Percentiles rank a stretch among this genome's conserved stretches.
phyloP scores from a whole-genome alignment of 106 monocot species.

The Hemerocallis citrina region DNA sequence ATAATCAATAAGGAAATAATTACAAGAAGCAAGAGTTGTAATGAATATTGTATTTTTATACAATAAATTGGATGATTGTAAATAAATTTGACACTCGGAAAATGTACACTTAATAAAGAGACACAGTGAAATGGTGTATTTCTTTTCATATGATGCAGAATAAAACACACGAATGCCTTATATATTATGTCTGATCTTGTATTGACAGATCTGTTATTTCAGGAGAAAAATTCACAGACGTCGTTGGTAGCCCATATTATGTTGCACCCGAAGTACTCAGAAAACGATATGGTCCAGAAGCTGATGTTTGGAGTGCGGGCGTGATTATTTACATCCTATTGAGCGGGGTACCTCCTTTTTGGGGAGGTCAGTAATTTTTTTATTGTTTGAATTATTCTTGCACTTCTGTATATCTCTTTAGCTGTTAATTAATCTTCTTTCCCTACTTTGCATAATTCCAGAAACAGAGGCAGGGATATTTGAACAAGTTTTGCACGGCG shows the following conservation, averaged over 20 bases:
- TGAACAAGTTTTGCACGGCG: constrained; percentile 22
- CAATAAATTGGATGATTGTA: too few relatives aligned
- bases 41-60: too few relatives aligned
- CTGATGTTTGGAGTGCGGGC: constrained; percentile 33
- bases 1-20: too few relatives aligned
- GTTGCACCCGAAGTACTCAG: constrained; percentile 30
- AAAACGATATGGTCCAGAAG: constrained; percentile 26
- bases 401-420: neutral
- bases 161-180: neutral
- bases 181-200: constrained; percentile 13
- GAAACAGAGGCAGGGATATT: constrained; percentile 29
- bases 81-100: too few relatives aligned
- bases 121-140: neutral
- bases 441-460: neutral
- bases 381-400: neutral
- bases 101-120: too few relatives aligned
- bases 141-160: neutral
- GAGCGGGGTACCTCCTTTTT: constrained; percentile 34
- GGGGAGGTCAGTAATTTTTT: constrained; percentile 13
- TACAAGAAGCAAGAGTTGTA: too few relatives aligned
- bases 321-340: constrained; percentile 28
- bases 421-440: neutral
- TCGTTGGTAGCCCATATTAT: constrained; percentile 31
- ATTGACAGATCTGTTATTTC: constrained; percentile 14
- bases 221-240: constrained; percentile 27